Evolutionary conservation across 345 rosid species (phyloP).

Genomic region (Gossypium ekmanianum): DNA sequence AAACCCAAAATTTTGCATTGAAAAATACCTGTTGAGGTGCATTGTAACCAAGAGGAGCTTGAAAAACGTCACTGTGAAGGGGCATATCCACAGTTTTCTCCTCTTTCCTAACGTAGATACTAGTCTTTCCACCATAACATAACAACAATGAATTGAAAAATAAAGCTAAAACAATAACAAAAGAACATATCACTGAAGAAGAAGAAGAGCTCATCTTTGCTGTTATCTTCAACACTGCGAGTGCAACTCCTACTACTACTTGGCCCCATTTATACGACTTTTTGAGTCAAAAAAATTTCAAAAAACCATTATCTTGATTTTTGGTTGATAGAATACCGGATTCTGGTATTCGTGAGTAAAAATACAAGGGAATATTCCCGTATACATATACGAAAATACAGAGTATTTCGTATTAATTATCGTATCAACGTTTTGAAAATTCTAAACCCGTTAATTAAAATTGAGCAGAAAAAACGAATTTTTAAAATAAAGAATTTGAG

Average conservation of each 20-base stretch:
- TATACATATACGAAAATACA: background rate
- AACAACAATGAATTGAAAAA: background rate
- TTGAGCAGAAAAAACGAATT: no score
- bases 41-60: conserved; percentile 55
- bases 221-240: background rate
- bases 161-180: conserved; percentile 5
- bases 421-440: no score
- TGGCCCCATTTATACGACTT: no score
- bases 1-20: background rate
- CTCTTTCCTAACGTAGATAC: background rate
- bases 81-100: conserved; percentile 14
- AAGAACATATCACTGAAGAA: background rate
- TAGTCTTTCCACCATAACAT: background rate
- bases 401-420: no score
- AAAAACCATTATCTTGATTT: background rate
- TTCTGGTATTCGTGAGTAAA: background rate
- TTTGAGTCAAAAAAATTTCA: no score
- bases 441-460: no score
- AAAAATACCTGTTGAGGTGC: conserved; percentile 66
- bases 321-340: no score
- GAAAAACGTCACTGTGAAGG: conserved; percentile 50
- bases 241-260: no score
- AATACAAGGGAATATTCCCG: background rate
- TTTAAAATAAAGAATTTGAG: no score
- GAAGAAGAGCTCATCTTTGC: conserved; percentile 25